Conservation (phyloP, 2,329 filamentous ascomycete genomes). For the Fusarium virguliforme region DNA sequence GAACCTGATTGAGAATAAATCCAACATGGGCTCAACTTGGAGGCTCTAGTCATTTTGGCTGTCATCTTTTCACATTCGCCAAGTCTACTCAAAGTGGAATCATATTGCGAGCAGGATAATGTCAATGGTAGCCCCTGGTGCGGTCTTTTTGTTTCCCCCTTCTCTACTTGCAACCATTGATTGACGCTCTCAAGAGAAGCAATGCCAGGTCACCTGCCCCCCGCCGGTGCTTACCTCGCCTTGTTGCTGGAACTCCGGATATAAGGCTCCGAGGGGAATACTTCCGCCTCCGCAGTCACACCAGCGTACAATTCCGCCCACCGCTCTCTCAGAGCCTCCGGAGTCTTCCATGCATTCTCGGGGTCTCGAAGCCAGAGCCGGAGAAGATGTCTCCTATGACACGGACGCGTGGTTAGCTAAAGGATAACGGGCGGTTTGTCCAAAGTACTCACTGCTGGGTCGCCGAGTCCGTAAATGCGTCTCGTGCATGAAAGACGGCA, state of each 20-base stretch:
- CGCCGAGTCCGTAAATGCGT: constrained; percentile 57
- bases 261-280: constrained; percentile 36
- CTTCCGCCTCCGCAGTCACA: constrained; percentile 25
- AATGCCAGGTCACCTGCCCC: too few relatives aligned
- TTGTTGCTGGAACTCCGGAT: constrained; percentile 39
- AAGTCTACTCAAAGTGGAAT: not conserved
- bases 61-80: constrained; percentile 1
- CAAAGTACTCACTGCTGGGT: constrained; percentile 31
- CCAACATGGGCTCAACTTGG: not conserved
- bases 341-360: constrained; percentile 62
- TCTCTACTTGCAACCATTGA: not conserved
- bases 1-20: not conserved
- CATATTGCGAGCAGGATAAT: not conserved
- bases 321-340: constrained; percentile 5
- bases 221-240: constrained; percentile 6
- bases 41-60: not conserved
- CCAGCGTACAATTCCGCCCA: constrained; percentile 37
- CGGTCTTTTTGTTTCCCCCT: not conserved
- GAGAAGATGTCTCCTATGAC: constrained; percentile 61
- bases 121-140: not conserved
- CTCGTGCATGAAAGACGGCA: constrained; percentile 67
- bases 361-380: constrained; percentile 66
- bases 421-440: rapidly evolving
- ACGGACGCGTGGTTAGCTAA: constrained; percentile 33
- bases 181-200: too few relatives aligned